Evolutionary conservation across 352 stramenopile species (phyloP), one percentile per base, ranked within the genome.

Genomic region (Phytophthora citrophthora): DNA sequence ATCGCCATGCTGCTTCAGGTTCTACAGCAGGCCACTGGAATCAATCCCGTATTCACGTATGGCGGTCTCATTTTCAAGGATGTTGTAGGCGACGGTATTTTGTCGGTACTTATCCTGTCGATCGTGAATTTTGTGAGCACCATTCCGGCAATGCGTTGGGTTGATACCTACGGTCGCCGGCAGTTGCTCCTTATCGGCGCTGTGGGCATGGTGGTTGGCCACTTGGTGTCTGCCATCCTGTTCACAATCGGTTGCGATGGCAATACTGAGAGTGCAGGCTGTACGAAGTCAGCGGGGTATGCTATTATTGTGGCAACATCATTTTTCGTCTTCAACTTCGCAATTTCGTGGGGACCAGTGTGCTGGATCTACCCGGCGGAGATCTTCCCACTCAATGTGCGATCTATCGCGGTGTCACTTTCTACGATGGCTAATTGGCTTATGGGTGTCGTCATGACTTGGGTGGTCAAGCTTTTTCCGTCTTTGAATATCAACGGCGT

Each of bases 361-460:
- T 76, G 66, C 48, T 78, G 70, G 70, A 70, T 79, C 61, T 78
- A 76, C 61, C 70, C 70, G 4, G 70, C 70, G 18, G 70, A 76
- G 60, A 73, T 76, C 41, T 79, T 79, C 40, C 66, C 62, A 6
- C 54, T 79, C 6, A 76, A 70, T 36, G 70, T 79, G 45, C 74
- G 77, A 12, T 80, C 74, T 51, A 70, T 72, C 16, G 72, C 74
- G 29, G 77, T 88, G 36, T 77, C 77, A 27, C 62, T 83, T 13
- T 83, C 68, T 12, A 83, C 75, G 4, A 79, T 80, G 71, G 64
- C 75, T 23, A 81, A 83, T 59, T 83, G 75, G 75, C 53, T 74
- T 46, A 81, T 81, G 68, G 68, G 72, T 16, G 68, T 77, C 18
- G 60, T 83, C 52, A 83, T 83, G 75, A 83, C 74, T 44, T 75